Conservation (phyloP, 805 yeast genomes). For the Blastobotrys peoriensis region DNA sequence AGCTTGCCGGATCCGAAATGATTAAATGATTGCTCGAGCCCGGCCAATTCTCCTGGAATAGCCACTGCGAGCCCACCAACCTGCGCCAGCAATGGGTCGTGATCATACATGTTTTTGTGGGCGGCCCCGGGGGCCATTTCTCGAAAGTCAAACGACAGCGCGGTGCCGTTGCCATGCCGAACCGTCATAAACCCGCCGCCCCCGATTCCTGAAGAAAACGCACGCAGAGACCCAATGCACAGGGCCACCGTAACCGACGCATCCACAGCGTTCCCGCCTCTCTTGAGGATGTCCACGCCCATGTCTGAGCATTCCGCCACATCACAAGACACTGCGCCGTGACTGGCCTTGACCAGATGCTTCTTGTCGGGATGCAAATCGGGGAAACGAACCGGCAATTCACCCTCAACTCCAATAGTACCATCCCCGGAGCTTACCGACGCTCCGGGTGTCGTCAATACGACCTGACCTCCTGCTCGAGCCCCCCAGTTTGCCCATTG, state of each 20-base stretch:
- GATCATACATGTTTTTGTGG: conserved; percentile 57
- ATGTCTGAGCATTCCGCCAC: conserved; percentile 55
- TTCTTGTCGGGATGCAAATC: conserved; percentile 16
- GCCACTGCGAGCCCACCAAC: conserved; percentile 86
- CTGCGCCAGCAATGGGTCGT: conserved; percentile 42
- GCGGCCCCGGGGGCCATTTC: conserved; percentile 76
- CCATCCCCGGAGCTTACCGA: too few species aligned
- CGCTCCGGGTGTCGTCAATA: too few species aligned
- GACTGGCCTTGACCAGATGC: conserved; percentile 12
- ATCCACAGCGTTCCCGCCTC: conserved; percentile 81
- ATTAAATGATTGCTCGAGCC: conserved; percentile 56
- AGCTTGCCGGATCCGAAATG: conserved; percentile 66
- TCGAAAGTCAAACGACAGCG: conserved; percentile 72
- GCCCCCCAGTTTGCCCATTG: too few species aligned
- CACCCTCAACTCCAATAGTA: too few species aligned
- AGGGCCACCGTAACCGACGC: conserved; percentile 85
- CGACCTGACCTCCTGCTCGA: too few species aligned
- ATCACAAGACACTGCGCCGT: conserved; percentile 59
- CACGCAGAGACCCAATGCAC: conserved; percentile 79
- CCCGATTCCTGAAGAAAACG: conserved; percentile 84
- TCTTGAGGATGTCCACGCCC: conserved; percentile 50
- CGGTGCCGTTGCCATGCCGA: conserved; percentile 37
- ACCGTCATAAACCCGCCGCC: conserved; percentile 81
- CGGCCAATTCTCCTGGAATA: conserved; percentile 87
- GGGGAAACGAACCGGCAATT: too few species aligned